Evolutionary conservation across 345 rosid genomes (phyloP).

Genomic region (Melaleuca quinquenervia): DNA sequence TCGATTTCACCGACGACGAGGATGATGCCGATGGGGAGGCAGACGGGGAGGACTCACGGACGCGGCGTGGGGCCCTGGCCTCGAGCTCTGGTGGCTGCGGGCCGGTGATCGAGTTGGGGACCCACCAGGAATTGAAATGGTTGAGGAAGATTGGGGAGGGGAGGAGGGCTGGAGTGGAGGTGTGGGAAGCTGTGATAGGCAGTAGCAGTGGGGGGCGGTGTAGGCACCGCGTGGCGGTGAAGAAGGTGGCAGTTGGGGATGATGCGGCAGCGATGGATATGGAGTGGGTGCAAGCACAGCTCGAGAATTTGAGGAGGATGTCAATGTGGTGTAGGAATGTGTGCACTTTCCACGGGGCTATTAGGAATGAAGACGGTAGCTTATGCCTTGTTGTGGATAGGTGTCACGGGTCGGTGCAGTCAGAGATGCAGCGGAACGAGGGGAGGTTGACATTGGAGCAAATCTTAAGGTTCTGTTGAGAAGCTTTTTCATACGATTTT

Average conservation of each 20-base stretch:
- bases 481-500: neutral
- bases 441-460: conserved; percentile 97
- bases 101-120: conserved; percentile 65
- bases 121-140: conserved; percentile 60
- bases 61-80: conserved; percentile 34
- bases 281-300: conserved; percentile 76
- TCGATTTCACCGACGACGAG: conserved; percentile 53
- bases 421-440: conserved; percentile 81
- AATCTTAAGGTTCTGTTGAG: conserved; percentile 55
- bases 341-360: conserved; percentile 80
- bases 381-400: conserved; percentile 73
- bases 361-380: conserved; percentile 46
- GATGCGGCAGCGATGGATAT: conserved; percentile 39
- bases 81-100: conserved; percentile 60
- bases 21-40: conserved; percentile 4
- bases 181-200: conserved; percentile 58
- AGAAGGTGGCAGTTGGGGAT: conserved; percentile 55
- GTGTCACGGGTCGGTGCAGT: conserved; percentile 77
- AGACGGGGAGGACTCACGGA: conserved; percentile 18
- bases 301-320: conserved; percentile 56
- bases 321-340: conserved; percentile 97
- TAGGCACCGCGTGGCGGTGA: conserved; percentile 60
- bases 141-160: conserved; percentile 56
- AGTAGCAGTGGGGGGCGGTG: conserved; percentile 39
- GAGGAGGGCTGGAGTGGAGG: conserved; percentile 58